Evolutionary conservation across 108 stramenopile genomes (phyloP), one percentile per base, ranked within the genome.

Genomic region (Parmales sp.): DNA sequence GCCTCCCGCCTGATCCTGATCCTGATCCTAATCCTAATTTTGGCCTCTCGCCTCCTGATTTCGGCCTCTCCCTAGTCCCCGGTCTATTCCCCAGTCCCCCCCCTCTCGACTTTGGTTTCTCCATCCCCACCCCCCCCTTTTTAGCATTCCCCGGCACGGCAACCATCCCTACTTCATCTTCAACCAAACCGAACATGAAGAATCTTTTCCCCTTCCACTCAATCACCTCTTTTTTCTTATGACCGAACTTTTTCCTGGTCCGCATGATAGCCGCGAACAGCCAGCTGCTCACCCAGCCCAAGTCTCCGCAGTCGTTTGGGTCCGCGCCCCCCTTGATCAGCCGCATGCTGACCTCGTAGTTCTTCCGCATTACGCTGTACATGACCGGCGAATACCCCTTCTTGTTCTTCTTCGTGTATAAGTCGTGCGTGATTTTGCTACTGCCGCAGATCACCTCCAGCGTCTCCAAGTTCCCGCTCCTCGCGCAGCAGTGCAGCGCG

Each of bases 321-420:
- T 34, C 2, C 11, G n/a, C 20, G 2, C 54, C 54, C 22, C 29
- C 2, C 54, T 60, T 26, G 2, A 60, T 4, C 1, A 60, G 54
- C 54, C 36, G 16, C 2, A 60, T 60, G 54, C 54, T 34, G 4
- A 60, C 54, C 11, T 3, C 2, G 54, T 31, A 60, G 54, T 60
- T 60, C 23, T 31, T 60, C 28, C 11, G 16, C 54, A 31, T 11
- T 11, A 60, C 54, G 54, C 31, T 31, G 4, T 13, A 1, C 54
- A 60, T 2, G 16, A 60, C 6, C 2, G 54, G 54, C 28, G 54
- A 34, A 11, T 60, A 11, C 2, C 20, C 54, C 28, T 60, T 31
- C n/a, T 16, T 31, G 54, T 60, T 60, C 54, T 60, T 60, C 54
- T 31, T 60, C 54, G 29, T 31, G 54, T 31, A 60, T 16, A 60